Percentiles rank a stretch among this genome's conserved stretches.
Evolutionary conservation across 2,329 filamentous ascomycete genomes (phyloP).

Genomic region (Lizonia empirigonia): DNA sequence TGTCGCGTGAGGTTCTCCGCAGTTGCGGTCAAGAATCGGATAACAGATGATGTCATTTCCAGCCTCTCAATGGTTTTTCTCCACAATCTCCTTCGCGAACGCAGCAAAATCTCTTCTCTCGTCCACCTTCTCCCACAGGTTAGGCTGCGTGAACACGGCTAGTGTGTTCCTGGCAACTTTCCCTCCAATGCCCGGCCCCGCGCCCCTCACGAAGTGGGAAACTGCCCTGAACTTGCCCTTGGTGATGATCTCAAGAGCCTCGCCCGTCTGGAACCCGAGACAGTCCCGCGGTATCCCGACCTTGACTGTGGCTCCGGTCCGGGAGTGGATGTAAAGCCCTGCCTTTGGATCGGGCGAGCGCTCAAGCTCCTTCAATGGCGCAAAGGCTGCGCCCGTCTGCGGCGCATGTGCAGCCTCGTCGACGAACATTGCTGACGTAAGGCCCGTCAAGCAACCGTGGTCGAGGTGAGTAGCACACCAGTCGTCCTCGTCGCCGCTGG

Average conservation of each 20-base stretch:
- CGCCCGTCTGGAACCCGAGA: constrained; percentile 94
- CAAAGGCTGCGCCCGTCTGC: constrained; percentile 38
- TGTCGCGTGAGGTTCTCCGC: constrained; percentile 4
- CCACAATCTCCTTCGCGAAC: constrained; percentile 66
- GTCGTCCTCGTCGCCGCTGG: constrained; percentile 70
- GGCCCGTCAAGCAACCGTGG: constrained; percentile 89
- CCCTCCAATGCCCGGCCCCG: constrained; percentile 59
- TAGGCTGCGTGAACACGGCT: constrained; percentile 96
- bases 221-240: constrained; percentile 91
- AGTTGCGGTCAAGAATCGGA: constrained; percentile 12
- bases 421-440: constrained; percentile 96
- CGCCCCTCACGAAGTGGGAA: constrained; percentile 90
- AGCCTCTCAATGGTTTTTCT: constrained; percentile 50
- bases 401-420: constrained; percentile 67
- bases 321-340: constrained; percentile 92
- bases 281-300: constrained; percentile 90
- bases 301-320: constrained; percentile 81
- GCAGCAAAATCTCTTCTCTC: constrained; percentile 73
- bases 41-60: constrained; percentile 15
- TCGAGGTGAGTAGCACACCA: constrained; percentile 95
- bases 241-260: constrained; percentile 89
- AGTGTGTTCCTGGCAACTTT: constrained; percentile 73
- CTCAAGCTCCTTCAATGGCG: constrained; percentile 71
- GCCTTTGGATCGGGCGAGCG: constrained; percentile 80
- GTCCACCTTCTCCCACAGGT: constrained; percentile 80